phyloP scores from a whole-genome alignment of 768 basidiomycete genomes.

The Lactarius vividus region DNA sequence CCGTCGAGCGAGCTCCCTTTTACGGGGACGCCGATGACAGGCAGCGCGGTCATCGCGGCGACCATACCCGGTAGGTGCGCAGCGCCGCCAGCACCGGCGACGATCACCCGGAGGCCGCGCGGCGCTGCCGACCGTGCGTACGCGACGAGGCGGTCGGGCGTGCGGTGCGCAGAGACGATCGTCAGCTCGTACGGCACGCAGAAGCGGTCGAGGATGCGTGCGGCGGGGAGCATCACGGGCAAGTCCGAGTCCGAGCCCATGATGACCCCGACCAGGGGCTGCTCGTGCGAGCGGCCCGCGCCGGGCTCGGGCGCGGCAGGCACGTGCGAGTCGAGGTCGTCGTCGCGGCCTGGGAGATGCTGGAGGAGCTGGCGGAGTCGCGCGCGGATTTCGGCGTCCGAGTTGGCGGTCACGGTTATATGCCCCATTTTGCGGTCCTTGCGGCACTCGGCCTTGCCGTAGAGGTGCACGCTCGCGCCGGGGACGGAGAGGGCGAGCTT shows the following conservation, averaged over 20 bases:
- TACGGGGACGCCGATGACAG: conserved; percentile 96
- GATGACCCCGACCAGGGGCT: conserved; percentile 87
- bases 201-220: conserved; percentile 81
- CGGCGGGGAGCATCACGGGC: conserved; percentile 88
- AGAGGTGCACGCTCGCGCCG: conserved; percentile 83
- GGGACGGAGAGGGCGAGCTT: conserved; percentile 62
- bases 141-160: conserved; percentile 78
- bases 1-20: conserved; percentile 93
- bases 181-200: conserved; percentile 87
- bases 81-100: conserved; percentile 98
- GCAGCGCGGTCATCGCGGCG: conserved; percentile 87
- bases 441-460: conserved; percentile 89
- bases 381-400: conserved; percentile 67
- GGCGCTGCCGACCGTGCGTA: conserved; percentile 75
- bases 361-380: conserved; percentile 74
- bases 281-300: conserved; percentile 54
- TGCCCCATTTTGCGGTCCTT: conserved; percentile 98
- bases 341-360: conserved; percentile 50
- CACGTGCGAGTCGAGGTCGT: conserved; percentile 53
- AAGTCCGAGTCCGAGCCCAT: conserved; percentile 99
- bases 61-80: conserved; percentile 99
- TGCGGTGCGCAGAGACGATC: conserved; percentile 95
- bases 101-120: conserved; percentile 69
- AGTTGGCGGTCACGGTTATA: conserved; percentile 81
- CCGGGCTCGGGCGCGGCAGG: conserved; percentile 45